Base-by-base conservation (phyloP, 352 stramenopile genomes). In the Pythium scleroteichum region DNA sequence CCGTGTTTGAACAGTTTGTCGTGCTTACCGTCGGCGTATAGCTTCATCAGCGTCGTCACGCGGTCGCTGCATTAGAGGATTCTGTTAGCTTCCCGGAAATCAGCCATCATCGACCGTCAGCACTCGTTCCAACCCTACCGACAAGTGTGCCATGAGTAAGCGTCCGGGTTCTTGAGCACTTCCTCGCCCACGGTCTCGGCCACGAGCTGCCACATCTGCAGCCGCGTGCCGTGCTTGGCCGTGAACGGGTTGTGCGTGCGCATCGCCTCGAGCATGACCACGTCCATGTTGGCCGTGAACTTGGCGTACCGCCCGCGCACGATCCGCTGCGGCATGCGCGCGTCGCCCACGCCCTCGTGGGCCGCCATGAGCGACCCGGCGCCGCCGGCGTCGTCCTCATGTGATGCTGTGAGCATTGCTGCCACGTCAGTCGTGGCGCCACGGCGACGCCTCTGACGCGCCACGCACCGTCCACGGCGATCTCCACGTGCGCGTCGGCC, bases 1-100 rank as follows among this genome's bases (percentile, higher is more conserved):
- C 83, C 79, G 57, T 91, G 76, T 62, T 91, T 91, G 77, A 88
- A 92, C 62, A 94, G 72, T 69, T 91, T 92, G 51, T 94, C 80
- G 69, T 86, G 75, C 65, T 92, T 90, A 59, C 76, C 81, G 53
- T 90, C 82, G 13, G 79, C 73, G 38, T 87, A 90, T 71, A 90
- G 76, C 40, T 92, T 90, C 68, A 94, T 80, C 14, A 94, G 67
- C 40, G 79, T 78, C 24, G 82, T 88, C 55, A 89, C 80, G 24
- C 85, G 82, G 44, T 94, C 82, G 12, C 84, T 90, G 54, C 20
- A 20, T 49, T 4, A 13, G 32, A 20, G 42, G 5, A 35, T 10
- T 35, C 29, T 35, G 10, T 35, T 10, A 35, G 29, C 48, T 8
- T 14, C 9, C 17, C 14, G 4, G 3, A 20, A 26, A 51, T 42